Conservation (phyloP, 495 filamentous ascomycete species). For the Filosporella fistucella region DNA sequence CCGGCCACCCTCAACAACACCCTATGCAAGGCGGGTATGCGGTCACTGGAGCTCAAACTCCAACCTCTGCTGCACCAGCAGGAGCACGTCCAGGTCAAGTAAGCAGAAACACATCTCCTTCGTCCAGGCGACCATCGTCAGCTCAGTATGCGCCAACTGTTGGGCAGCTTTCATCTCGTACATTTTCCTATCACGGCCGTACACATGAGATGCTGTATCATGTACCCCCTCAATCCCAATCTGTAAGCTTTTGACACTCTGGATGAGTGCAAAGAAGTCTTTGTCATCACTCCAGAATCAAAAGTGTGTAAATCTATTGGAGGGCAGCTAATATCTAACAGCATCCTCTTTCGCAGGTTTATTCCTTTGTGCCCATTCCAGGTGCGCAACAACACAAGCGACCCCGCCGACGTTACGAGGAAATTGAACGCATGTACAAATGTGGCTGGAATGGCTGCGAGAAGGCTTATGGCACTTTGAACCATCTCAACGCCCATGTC, state of each 20-base stretch:
- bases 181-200: too few species aligned
- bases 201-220: too few species aligned
- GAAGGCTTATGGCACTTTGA: slow-evolving; percentile 94
- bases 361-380: slow-evolving; percentile 97
- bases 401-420: slow-evolving; percentile 89
- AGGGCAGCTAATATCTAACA: slow-evolving; percentile 25
- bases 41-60: slow-evolving; percentile 54
- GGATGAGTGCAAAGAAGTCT: slow-evolving; percentile 2
- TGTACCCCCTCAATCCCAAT: too few species aligned
- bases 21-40: slow-evolving; percentile 57
- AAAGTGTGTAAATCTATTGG: neutral
- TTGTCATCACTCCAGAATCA: neutral
- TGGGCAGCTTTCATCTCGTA: too few species aligned
- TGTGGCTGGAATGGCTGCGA: slow-evolving; percentile 98
- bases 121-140: too few species aligned
- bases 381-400: slow-evolving; percentile 97
- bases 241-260: slow-evolving; percentile 6
- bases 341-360: slow-evolving; percentile 67
- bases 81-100: slow-evolving; percentile 68
- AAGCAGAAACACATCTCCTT: too few species aligned
- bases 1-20: slow-evolving; percentile 54
- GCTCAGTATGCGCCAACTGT: too few species aligned
- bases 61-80: slow-evolving; percentile 47
- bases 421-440: slow-evolving; percentile 99
- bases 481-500: slow-evolving; percentile 95